Evolutionary conservation across 495 filamentous ascomycete species (phyloP).

Genomic region (Rhizodiscina lignyota): DNA sequence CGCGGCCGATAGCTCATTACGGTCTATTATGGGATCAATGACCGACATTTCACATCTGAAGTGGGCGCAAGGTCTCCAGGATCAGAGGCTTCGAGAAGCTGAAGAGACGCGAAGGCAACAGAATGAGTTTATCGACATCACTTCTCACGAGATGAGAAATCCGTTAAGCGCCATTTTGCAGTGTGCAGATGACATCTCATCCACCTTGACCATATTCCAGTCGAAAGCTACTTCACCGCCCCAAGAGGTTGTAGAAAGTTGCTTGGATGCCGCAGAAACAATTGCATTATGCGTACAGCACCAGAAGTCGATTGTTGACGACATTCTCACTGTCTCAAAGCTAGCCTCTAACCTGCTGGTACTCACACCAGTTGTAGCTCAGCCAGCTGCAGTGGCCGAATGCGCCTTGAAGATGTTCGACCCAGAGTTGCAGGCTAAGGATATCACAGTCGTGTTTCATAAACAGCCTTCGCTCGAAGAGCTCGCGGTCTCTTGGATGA

Average conservation of each 20-base stretch:
- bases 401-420: conserved; percentile 14
- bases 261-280: conserved; percentile 11
- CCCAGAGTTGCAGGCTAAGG: conserved; percentile 9
- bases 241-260: conserved; percentile 2
- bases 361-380: conserved; percentile 10
- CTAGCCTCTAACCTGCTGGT: conserved; percentile 14
- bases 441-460: conserved; percentile 7
- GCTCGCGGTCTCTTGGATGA: conserved; percentile 8
- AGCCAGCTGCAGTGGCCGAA: conserved; percentile 6
- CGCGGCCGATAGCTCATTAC: conserved; percentile 2
- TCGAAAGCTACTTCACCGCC: neutral
- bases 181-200: conserved; percentile 13
- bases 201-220: neutral
- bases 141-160: conserved; percentile 18
- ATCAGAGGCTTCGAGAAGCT: conserved; percentile 7
- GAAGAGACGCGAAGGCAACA: conserved; percentile 7
- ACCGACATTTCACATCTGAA: conserved; percentile 9
- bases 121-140: conserved; percentile 18
- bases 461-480: conserved; percentile 6
- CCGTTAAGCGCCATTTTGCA: conserved; percentile 15
- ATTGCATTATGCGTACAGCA: conserved; percentile 15
- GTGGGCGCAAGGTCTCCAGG: conserved; percentile 7
- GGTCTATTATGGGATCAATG: conserved; percentile 6
- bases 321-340: conserved; percentile 16
- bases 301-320: conserved; percentile 16